Conservation (phyloP, 495 filamentous ascomycete genomes). For the Hypoxylon perforatum region DNA sequence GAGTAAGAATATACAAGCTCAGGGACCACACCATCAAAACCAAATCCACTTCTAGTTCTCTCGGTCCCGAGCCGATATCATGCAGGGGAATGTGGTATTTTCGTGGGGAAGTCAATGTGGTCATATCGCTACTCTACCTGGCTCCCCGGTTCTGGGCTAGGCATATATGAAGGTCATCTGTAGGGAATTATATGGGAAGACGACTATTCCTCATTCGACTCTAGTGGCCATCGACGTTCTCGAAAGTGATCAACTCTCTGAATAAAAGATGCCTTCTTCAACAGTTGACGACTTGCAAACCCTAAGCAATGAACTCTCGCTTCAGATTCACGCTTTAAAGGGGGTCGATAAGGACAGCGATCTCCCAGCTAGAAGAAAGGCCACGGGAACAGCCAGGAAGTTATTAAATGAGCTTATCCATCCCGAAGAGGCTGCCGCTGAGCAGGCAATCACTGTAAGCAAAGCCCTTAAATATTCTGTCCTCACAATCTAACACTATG, state of each 20-base stretch:
- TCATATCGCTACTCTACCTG: too few species aligned
- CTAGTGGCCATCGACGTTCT: background rate
- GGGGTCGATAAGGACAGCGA: background rate
- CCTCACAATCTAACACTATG: background rate
- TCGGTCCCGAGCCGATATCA: background rate
- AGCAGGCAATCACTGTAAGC: conserved; percentile 11
- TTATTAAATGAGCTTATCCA: conserved; percentile 9
- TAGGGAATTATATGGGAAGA: background rate
- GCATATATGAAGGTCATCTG: too few species aligned
- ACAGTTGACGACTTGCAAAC: conserved; percentile 2
- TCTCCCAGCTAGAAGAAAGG: conserved; percentile 2
- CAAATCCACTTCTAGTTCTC: background rate
- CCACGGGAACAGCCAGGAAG: conserved; percentile 5
- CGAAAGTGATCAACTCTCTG: background rate
- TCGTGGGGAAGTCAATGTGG: background rate
- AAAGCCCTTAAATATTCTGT: background rate
- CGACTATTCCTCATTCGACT: background rate
- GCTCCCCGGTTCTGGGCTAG: too few species aligned
- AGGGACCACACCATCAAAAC: background rate
- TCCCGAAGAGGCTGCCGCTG: conserved; percentile 9
- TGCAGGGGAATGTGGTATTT: background rate
- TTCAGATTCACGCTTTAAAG: conserved; percentile 3
- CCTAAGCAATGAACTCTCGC: conserved; percentile 7
- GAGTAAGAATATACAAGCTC: background rate
- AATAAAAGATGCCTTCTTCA: conserved; percentile 1